Conservation (phyloP, 2,329 filamentous ascomycete genomes). For the Fusarium marasasianum region DNA sequence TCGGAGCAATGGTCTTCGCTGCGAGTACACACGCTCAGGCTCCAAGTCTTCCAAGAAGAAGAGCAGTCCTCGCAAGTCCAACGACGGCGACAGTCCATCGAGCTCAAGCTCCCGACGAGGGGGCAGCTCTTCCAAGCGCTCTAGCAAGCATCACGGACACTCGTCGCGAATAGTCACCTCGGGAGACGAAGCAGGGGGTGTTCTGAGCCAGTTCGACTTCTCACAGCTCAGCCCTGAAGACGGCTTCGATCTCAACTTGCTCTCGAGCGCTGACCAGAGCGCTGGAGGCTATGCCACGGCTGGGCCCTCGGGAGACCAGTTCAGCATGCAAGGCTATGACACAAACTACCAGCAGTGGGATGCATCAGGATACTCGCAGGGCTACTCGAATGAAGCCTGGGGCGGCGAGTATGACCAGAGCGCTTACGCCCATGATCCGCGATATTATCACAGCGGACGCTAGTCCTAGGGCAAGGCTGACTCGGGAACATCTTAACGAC, state of each 20-base stretch:
- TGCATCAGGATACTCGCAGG: constrained; percentile 25
- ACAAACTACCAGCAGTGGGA: constrained; percentile 32
- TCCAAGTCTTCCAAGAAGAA: constrained; percentile 47
- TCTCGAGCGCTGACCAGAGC: constrained; percentile 33
- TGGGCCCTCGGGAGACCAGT: constrained; percentile 31
- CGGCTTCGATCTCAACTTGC: constrained; percentile 43
- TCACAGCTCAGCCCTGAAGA: constrained; percentile 44
- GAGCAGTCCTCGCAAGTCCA: constrained; percentile 33
- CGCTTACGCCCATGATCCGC: constrained; percentile 35
- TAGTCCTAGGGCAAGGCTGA: constrained; percentile 25
- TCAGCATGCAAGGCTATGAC: constrained; percentile 22
- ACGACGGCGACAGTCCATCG: constrained; percentile 32
- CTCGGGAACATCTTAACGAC: constrained; percentile 19
- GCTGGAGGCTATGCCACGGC: constrained; percentile 39
- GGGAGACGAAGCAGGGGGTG: constrained; percentile 34
- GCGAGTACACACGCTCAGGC: constrained; percentile 49
- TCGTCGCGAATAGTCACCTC: constrained; percentile 28
- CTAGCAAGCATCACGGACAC: constrained; percentile 32
- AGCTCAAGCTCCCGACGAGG: constrained; percentile 32
- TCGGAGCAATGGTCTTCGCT: constrained; percentile 42
- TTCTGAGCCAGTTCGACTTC: constrained; percentile 43
- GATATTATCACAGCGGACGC: constrained; percentile 25
- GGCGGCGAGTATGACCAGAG: constrained; percentile 33
- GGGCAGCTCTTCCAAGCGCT: constrained; percentile 36
- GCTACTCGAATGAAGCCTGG: constrained; percentile 30